phyloP scores from a whole-genome alignment of 805 yeast species.

The Candida peoriensis region DNA sequence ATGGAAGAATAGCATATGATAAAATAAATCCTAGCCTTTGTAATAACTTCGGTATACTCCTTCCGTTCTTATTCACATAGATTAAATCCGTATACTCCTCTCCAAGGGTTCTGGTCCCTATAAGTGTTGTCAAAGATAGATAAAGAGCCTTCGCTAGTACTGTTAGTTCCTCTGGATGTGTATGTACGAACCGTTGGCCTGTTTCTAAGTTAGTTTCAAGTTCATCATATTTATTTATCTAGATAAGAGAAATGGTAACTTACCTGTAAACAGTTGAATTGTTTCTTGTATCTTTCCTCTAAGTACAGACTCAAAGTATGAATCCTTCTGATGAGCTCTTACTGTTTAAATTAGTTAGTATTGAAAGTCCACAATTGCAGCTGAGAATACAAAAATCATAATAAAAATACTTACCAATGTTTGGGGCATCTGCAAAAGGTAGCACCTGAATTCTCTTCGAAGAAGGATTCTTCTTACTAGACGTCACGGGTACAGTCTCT shows the following conservation, averaged over 20 bases:
- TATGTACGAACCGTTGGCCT: conserved; percentile 62
- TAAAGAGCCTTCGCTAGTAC: conserved; percentile 57
- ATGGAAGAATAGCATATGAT: conserved; percentile 62
- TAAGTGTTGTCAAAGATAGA: conserved; percentile 66
- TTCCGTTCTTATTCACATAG: conserved; percentile 54
- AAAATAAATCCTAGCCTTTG: conserved; percentile 55
- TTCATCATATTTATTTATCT: background rate
- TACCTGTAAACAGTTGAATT: conserved; percentile 41
- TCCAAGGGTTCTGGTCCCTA: conserved; percentile 81
- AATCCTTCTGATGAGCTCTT: conserved; percentile 87
- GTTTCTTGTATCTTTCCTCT: conserved; percentile 52
- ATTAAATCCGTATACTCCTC: conserved; percentile 88
- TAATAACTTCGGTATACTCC: conserved; percentile 37
- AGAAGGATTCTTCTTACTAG: background rate
- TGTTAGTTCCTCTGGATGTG: conserved; percentile 57
- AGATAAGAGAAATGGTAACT: background rate
- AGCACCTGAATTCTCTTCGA: conserved; percentile 20
- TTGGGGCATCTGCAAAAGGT: conserved; percentile 83
- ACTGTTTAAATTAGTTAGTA: conserved; percentile 34
- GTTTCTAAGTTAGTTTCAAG: conserved; percentile 1
- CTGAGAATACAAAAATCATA: too few species aligned
- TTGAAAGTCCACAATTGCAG: background rate
- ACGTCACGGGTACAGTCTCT: background rate
- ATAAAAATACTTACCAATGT: conserved; percentile 66
- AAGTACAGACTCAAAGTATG: conserved; percentile 57